Evolutionary conservation across 768 basidiomycete species (phyloP).

Genomic region (Exsudoporus frostii): DNA sequence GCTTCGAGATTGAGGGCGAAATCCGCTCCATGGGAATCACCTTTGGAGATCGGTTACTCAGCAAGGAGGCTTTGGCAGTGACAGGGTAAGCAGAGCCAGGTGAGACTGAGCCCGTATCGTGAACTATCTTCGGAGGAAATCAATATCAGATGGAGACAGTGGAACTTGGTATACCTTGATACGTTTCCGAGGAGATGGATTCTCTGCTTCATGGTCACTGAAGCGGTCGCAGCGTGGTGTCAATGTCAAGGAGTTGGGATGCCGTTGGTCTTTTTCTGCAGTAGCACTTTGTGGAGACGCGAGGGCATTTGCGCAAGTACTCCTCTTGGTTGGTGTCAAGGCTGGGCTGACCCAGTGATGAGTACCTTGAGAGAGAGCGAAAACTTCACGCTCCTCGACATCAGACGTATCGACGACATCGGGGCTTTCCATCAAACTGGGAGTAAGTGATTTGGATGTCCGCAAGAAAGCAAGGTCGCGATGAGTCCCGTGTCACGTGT

Average conservation of each 20-base stretch:
- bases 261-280: background rate
- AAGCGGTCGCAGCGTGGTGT: background rate
- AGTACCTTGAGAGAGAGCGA: constrained; percentile 21
- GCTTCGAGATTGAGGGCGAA: background rate
- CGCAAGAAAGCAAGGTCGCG: background rate
- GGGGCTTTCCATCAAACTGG: constrained; percentile 17
- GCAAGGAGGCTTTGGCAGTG: background rate
- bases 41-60: background rate
- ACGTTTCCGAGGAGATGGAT: constrained; percentile 37
- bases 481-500: constrained; percentile 19
- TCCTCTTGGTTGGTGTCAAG: background rate
- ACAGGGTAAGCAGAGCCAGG: background rate
- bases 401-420: constrained; percentile 65
- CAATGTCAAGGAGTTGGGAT: background rate
- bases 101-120: constrained; percentile 1
- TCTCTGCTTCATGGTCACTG: constrained; percentile 11
- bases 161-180: constrained; percentile 28
- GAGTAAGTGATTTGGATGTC: background rate
- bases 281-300: constrained; percentile 1
- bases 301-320: background rate
- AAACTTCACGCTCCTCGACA: constrained; percentile 52
- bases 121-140: constrained; percentile 19
- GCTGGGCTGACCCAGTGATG: background rate
- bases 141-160: background rate
- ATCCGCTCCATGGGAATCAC: background rate